Evolutionary conservation across 2,329 filamentous ascomycete species (phyloP).

Genomic region (Cytospora schulzeri): DNA sequence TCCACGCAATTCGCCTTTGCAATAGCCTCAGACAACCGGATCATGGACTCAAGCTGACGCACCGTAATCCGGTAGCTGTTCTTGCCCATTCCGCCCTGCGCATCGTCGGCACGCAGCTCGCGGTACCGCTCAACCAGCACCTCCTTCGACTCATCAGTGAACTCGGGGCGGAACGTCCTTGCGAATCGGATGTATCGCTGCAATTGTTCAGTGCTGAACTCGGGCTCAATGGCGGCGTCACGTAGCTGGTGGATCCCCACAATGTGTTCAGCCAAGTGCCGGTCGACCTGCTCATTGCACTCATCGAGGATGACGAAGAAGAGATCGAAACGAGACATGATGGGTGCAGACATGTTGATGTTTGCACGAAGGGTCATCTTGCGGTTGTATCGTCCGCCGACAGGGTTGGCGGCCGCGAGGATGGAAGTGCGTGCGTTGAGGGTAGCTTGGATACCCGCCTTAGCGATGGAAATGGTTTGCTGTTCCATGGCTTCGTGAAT

Average conservation of each 20-base stretch:
- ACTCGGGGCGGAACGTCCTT: constrained; percentile 89
- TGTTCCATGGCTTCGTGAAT: constrained; percentile 99
- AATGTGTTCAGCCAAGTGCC: constrained; percentile 91
- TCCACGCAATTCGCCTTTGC: constrained; percentile 96
- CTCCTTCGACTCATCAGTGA: constrained; percentile 83
- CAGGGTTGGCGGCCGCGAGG: constrained; percentile 92
- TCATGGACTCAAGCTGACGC: constrained; percentile 92
- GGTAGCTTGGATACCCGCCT: constrained; percentile 96
- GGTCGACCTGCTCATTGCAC: constrained; percentile 88
- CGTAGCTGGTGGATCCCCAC: constrained; percentile 91
- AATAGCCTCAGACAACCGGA: constrained; percentile 94
- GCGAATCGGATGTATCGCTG: constrained; percentile 98
- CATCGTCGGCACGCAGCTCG: constrained; percentile 88
- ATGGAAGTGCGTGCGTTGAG: constrained; percentile 95
- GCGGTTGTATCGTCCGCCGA: constrained; percentile 94
- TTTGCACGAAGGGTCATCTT: constrained; percentile 92
- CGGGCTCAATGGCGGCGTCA: constrained; percentile 86
- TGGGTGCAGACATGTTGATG: constrained; percentile 98
- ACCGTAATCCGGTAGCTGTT: constrained; percentile 99
- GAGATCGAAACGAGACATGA: constrained; percentile 98
- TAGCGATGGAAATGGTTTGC: constrained; percentile 98
- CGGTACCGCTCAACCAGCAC: constrained; percentile 92
- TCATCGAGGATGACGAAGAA: constrained; percentile 98
- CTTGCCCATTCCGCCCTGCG: constrained; percentile 88
- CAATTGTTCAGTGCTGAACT: constrained; percentile 94